These are phyloP conservation scores for Setaria viridis DNA, from an alignment of 202 grass and related monocot species.

Conservation along the genomic window DNA sequence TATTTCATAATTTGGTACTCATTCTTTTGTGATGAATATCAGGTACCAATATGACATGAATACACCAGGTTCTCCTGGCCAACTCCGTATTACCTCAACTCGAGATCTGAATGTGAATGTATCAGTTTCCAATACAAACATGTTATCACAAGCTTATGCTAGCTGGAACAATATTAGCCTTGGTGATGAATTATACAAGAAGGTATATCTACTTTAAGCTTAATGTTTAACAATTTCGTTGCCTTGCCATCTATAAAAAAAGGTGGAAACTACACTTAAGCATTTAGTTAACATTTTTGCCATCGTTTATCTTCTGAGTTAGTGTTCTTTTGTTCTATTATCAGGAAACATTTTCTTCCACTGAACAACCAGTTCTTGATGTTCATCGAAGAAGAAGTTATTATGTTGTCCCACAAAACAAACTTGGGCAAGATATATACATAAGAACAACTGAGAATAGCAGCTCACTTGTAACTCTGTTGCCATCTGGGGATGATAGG, in stretches of 20 bases:
- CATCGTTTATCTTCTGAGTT: slow-evolving; percentile 35
- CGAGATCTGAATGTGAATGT: slow-evolving; percentile 86
- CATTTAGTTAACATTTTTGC: slow-evolving; percentile 23
- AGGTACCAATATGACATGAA: slow-evolving; percentile 95
- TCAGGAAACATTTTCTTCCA: slow-evolving; percentile 71
- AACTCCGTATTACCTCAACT: slow-evolving; percentile 92
- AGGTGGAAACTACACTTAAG: neutral
- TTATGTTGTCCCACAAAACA: slow-evolving; percentile 93
- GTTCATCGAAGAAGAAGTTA: slow-evolving; percentile 85
- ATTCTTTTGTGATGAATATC: slow-evolving; percentile 47
- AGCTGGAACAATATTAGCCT: slow-evolving; percentile 97
- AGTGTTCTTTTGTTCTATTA: slow-evolving; percentile 43
- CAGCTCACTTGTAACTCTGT: slow-evolving; percentile 70
- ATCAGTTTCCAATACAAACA: slow-evolving; percentile 92
- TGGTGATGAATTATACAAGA: slow-evolving; percentile 78
- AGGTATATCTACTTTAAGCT: slow-evolving; percentile 47
- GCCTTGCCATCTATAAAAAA: slow-evolving; percentile 17
- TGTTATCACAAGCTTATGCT: slow-evolving; percentile 97
- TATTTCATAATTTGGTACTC: slow-evolving; percentile 25
- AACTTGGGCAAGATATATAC: slow-evolving; percentile 93
- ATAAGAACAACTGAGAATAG: slow-evolving; percentile 67
- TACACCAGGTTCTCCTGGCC: slow-evolving; percentile 72
- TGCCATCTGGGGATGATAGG: slow-evolving; percentile 82
- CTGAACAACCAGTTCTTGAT: slow-evolving; percentile 71
- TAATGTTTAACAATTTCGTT: slow-evolving; percentile 2